phyloP scores from a whole-genome alignment of 2,329 filamentous ascomycete species.

The Trichoderma breve region DNA sequence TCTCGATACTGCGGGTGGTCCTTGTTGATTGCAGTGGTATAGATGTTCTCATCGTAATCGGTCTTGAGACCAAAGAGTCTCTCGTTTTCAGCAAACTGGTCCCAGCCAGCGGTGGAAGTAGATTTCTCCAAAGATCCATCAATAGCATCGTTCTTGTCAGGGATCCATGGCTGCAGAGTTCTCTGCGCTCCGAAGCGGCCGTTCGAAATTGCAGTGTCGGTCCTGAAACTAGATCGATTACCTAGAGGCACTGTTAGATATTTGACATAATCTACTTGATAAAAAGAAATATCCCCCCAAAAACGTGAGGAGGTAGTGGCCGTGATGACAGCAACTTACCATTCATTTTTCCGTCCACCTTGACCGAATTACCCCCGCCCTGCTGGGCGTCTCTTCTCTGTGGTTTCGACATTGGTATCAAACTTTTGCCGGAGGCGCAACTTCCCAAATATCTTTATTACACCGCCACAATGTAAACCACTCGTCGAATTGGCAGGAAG shows the following conservation, averaged over 20 bases:
- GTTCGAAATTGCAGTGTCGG: slow-evolving; percentile 84
- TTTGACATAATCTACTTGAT: neutral
- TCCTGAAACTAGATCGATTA: slow-evolving; percentile 69
- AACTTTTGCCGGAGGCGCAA: slow-evolving; percentile 25
- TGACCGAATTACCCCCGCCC: slow-evolving; percentile 32
- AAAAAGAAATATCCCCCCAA: neutral
- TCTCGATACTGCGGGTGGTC: slow-evolving; percentile 78
- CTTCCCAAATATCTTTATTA: slow-evolving; percentile 28
- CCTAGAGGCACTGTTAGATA: slow-evolving; percentile 46
- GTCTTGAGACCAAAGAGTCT: slow-evolving; percentile 82
- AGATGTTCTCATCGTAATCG: slow-evolving; percentile 90
- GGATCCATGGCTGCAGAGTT: slow-evolving; percentile 77
- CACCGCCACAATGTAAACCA: slow-evolving; percentile 27
- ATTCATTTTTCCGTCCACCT: slow-evolving; percentile 36
- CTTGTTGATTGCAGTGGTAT: slow-evolving; percentile 88
- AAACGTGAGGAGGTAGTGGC: neutral
- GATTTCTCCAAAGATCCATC: slow-evolving; percentile 71
- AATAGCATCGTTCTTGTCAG: slow-evolving; percentile 57
- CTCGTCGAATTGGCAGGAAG: slow-evolving; percentile 20
- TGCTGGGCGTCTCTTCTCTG: slow-evolving; percentile 37
- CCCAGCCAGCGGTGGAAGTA: slow-evolving; percentile 62
- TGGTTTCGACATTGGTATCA: slow-evolving; percentile 36
- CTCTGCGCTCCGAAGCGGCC: slow-evolving; percentile 68
- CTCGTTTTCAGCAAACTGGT: slow-evolving; percentile 92
- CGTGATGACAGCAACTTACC: slow-evolving; percentile 31